phyloP scores from a whole-genome alignment of 352 stramenopile genomes.

The Phytophthora litchii region DNA sequence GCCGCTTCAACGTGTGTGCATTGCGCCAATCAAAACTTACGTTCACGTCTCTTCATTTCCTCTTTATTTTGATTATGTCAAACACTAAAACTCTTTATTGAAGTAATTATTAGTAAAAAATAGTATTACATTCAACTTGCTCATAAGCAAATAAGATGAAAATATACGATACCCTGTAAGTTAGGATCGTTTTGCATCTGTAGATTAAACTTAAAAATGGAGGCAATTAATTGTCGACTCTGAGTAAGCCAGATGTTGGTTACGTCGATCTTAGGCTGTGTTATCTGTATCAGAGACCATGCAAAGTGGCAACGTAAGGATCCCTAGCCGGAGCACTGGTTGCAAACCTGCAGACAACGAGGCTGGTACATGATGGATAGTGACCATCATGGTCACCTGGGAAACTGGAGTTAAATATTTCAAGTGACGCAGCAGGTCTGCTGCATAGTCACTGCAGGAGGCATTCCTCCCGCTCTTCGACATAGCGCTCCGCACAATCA shows the following conservation, averaged over 20 bases:
- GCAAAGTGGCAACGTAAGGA: constrained; percentile 19
- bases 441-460: neutral
- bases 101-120: neutral
- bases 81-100: neutral
- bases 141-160: too few species aligned
- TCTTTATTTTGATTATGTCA: constrained; percentile 2
- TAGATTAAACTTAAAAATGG: neutral
- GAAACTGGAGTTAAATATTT: constrained; percentile 16
- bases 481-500: constrained; percentile 27
- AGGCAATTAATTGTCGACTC: constrained; percentile 9
- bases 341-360: constrained; percentile 1
- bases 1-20: constrained; percentile 16
- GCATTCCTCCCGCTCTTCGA: constrained; percentile 19
- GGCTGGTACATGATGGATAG: too few species aligned
- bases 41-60: neutral
- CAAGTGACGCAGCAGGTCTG: constrained; percentile 4
- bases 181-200: neutral
- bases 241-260: neutral
- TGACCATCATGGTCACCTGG: neutral
- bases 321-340: constrained; percentile 15
- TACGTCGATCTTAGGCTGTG: constrained; percentile 11
- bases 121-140: neutral
- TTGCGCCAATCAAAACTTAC: constrained; percentile 14
- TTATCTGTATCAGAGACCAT: constrained; percentile 12
- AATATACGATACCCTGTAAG: neutral